These are phyloP conservation scores for Cadophora malorum DNA, from an alignment of 2,329 filamentous ascomycete species.

Conservation along the genomic window DNA sequence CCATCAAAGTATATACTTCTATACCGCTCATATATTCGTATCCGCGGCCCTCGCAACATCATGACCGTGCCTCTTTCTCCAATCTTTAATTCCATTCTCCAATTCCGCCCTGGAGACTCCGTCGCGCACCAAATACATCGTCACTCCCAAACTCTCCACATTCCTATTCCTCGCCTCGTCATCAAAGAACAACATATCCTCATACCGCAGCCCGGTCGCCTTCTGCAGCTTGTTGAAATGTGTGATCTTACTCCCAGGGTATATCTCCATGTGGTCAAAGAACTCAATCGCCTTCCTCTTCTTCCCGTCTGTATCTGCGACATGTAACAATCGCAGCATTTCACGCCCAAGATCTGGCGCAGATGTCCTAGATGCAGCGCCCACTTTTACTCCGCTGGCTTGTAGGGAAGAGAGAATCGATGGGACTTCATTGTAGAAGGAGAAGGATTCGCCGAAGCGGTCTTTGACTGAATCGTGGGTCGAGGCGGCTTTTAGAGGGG, in stretches of 20 bases:
- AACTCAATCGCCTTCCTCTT: constrained; percentile 58
- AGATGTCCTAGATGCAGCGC: constrained; percentile 79
- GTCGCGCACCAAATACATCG: constrained; percentile 76
- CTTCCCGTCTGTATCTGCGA: constrained; percentile 48
- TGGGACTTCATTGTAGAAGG: constrained; percentile 75
- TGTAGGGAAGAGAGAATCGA: constrained; percentile 64
- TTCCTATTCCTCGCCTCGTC: constrained; percentile 88
- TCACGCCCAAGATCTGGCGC: constrained; percentile 81
- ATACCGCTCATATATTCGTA: neutral
- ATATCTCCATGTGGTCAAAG: constrained; percentile 70
- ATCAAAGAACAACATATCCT: constrained; percentile 96
- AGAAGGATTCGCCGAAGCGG: constrained; percentile 67
- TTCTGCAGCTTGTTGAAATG: constrained; percentile 80
- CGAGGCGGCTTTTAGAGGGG: constrained; percentile 65
- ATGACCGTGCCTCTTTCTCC: constrained; percentile 67
- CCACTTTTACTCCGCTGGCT: constrained; percentile 59
- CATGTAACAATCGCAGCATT: constrained; percentile 76
- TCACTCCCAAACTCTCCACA: constrained; percentile 73
- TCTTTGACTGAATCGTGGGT: constrained; percentile 55
- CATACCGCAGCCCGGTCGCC: constrained; percentile 72
- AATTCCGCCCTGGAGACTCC: constrained; percentile 80
- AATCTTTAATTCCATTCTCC: constrained; percentile 79
- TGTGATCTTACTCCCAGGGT: constrained; percentile 80
- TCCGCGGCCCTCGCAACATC: constrained; percentile 16
- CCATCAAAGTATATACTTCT: neutral